These are phyloP conservation scores for Barnettozyma salicaria DNA, from an alignment of 805 yeast species.

Conservation along the genomic window DNA sequence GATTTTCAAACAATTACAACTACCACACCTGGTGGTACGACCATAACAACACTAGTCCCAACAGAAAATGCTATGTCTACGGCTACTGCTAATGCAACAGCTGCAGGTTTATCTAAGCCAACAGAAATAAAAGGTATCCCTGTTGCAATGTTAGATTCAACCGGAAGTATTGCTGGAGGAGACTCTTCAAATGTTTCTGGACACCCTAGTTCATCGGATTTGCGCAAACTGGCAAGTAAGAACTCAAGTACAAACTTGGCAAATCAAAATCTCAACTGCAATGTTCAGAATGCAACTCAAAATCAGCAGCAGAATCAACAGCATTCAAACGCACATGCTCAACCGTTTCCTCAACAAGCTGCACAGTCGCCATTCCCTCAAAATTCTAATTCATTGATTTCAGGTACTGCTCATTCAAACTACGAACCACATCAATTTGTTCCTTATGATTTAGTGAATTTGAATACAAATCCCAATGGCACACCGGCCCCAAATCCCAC, in stretches of 20 bases:
- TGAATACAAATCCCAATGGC: conserved; percentile 3
- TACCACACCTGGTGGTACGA: conserved; percentile 89
- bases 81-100: conserved; percentile 52
- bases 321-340: conserved; percentile 7
- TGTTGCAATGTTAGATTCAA: conserved; percentile 66
- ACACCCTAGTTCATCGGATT: conserved; percentile 4
- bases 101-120: conserved; percentile 48
- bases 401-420: conserved; percentile 7
- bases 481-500: too few relatives aligned
- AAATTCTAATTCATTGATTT: conserved; percentile 3
- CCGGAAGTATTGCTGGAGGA: conserved; percentile 50
- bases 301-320: conserved; percentile 6
- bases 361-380: conserved; percentile 5
- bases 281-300: not conserved
- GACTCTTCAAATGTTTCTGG: conserved; percentile 1
- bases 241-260: conserved; percentile 10
- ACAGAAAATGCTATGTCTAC: conserved; percentile 68
- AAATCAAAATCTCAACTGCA: conserved; percentile 2
- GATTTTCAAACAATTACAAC: conserved; percentile 80
- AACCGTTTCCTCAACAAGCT: conserved; percentile 5
- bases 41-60: conserved; percentile 83
- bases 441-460: conserved; percentile 15
- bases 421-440: conserved; percentile 9
- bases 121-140: conserved; percentile 66
- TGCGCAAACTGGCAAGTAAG: conserved; percentile 20